Evolutionary conservation across 108 stramenopile genomes (phyloP).

Genomic region (Skeletonema marinoi): DNA sequence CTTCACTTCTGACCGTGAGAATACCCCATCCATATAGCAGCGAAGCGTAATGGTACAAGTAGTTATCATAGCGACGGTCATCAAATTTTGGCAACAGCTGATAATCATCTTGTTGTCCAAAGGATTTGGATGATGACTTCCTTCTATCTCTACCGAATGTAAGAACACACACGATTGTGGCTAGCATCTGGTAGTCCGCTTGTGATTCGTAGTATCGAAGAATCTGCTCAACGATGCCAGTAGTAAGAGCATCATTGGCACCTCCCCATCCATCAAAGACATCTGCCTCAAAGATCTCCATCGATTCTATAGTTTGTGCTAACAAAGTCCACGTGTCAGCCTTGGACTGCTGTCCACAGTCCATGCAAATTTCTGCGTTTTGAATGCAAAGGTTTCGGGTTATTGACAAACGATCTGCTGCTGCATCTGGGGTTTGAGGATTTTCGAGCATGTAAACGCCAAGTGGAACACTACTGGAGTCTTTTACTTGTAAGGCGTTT

Average conservation of each 20-base stretch:
- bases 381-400: conserved; percentile 58
- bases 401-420: conserved; percentile 17
- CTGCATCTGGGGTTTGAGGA: conserved; percentile 15
- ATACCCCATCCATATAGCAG: conserved; percentile 77
- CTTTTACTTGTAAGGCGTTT: not conserved
- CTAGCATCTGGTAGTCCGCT: conserved; percentile 82
- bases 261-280: conserved; percentile 73
- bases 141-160: conserved; percentile 49
- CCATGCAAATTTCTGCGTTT: conserved; percentile 67
- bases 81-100: conserved; percentile 55
- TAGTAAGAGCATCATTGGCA: conserved; percentile 65
- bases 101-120: conserved; percentile 6
- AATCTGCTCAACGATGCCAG: conserved; percentile 59
- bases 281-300: conserved; percentile 33
- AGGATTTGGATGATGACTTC: conserved; percentile 9
- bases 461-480: not conserved
- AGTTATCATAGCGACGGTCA: conserved; percentile 65
- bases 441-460: conserved; percentile 34
- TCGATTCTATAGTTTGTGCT: conserved; percentile 56
- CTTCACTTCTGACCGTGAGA: conserved; percentile 64
- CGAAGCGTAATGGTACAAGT: conserved; percentile 64
- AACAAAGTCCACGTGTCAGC: conserved; percentile 75
- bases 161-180: conserved; percentile 77
- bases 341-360: conserved; percentile 57
- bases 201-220: conserved; percentile 70